phyloP scores from a whole-genome alignment of 2,329 filamentous ascomycete species.

The Aspergillus aculeatus region DNA sequence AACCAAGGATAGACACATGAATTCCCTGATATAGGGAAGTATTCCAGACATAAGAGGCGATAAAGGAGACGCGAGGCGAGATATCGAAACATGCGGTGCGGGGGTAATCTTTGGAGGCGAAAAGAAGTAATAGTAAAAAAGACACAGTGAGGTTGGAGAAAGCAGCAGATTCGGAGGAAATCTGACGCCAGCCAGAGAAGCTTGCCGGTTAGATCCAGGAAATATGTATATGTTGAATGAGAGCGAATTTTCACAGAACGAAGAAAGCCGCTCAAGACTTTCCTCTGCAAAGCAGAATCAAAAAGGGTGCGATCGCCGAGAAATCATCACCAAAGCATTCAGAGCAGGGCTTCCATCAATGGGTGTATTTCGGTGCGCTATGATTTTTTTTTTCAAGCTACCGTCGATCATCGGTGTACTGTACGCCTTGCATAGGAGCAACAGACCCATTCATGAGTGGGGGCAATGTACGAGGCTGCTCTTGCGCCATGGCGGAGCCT shows the following conservation, averaged over 20 bases:
- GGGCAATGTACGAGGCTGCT: conserved; percentile 48
- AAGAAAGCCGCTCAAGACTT: conserved; percentile 18
- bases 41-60: neutral
- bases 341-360: neutral
- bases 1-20: neutral
- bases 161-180: neutral
- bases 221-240: neutral
- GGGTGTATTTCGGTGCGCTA: neutral
- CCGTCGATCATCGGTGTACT: conserved; percentile 50
- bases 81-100: neutral
- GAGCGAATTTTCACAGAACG: conserved; percentile 11
- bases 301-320: neutral
- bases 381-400: conserved; percentile 20
- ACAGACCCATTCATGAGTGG: conserved; percentile 47
- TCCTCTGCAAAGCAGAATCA: neutral
- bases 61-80: neutral
- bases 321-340: conserved; percentile 7
- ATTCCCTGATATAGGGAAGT: neutral
- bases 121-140: neutral
- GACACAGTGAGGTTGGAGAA: neutral
- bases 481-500: conserved; percentile 32
- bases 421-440: conserved; percentile 51
- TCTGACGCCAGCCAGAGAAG: neutral
- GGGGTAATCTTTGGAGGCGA: neutral
- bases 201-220: neutral